Base-by-base conservation (phyloP, 768 basidiomycete species). In the Ramaria sp. region DNA sequence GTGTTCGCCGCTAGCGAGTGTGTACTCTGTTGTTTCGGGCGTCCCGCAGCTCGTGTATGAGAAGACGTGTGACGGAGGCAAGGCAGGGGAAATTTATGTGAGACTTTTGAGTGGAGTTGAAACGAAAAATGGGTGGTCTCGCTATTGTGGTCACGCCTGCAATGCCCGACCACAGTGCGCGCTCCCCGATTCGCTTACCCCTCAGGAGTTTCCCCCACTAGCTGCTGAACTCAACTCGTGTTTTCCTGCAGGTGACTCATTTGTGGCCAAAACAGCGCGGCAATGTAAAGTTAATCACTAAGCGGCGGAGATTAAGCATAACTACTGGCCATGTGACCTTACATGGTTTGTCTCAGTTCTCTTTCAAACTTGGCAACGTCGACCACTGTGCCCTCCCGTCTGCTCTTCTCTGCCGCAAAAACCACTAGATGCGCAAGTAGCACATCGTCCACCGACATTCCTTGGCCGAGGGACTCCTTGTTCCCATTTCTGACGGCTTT, bases 321-420 rank as follows among this genome's bases (percentile, higher is more conserved):
- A 5, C 5, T 2, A 5, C 5, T 2, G 27, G 27, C 27, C 5
- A 27, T 5, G 27, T 27, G 27, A 5, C 27, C 27, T 27, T 5
- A 27, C 5, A 5, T 27, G 27, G 27, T 27, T 27, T 43, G 42
- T 22, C 55, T 57, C 15, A 57, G 15, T 15, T 68, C 65, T 59
- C 68, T 71, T 70, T 86, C 87, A 64, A 86, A 91, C 63, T 80
- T 75, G 17, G 64, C 73, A 63, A 81, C 88, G 65, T 89, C 78
- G 0, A 93, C 78, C 11, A 91, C 81, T 10, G 64, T 74, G 13
- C 84, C 88, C 60, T 87, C 78, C 57, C 68, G 75, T 60, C 90
- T 73, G 61, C 88, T 87, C 59, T 78, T 73, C 73, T 93, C 91
- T 39, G 89, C 89, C 56, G 91, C 91, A 71, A 94, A 93, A 34